Evolutionary conservation across 2,329 filamentous ascomycete species (phyloP), one percentile per base, ranked within the genome.

Genomic region (Aspergillus candidus): DNA sequence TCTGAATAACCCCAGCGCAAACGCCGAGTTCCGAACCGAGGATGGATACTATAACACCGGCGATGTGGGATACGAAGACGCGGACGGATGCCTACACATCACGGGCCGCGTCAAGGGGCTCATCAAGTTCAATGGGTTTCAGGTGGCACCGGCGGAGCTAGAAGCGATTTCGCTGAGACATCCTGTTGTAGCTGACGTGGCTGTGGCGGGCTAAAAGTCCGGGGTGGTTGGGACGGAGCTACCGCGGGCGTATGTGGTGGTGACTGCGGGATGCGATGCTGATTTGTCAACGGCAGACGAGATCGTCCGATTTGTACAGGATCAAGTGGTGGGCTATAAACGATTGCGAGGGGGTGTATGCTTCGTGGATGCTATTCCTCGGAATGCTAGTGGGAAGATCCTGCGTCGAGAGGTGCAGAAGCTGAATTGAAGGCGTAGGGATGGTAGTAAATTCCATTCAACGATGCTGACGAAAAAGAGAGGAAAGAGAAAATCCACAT

Each of bases 21-120:
- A n/a, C n/a, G n/a, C n/a, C n/a, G n/a, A n/a, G n/a, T n/a, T 30
- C 43, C n/a, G 40, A 43, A 12, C 82, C 1, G 55, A 70, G 0
- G 84, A 88, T 50, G 84, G 84, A 1, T 91, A 79, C 67, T 90
- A 89, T 72, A 88, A 82, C 67, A 90, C 86, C 0, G 87, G 86
- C 3, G 86, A 91, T 57, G 78, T 91, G 15, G 83, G 84, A 10
- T 78, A 84, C 44, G 76, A 82, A 52, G 84, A 89, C 57, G 70
- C 75, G 29, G 72, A 83, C 32, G 85, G 84, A 14, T 83, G 90
- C 57, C 83, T 89, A 52, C 91, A 80, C 69, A 87, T 91, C 59
- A 89, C 87, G 1, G 88, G 94, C 59, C 80, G 87, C 6, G 70
- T 84, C 11, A 86, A 84, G 68, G 68, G 61, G 46, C 54, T 65